A percentile compares a stretch with the other conserved stretches of the same genome.
phyloP scores from a whole-genome alignment of 2,329 filamentous ascomycete genomes.

The Colletotrichum lentis region DNA sequence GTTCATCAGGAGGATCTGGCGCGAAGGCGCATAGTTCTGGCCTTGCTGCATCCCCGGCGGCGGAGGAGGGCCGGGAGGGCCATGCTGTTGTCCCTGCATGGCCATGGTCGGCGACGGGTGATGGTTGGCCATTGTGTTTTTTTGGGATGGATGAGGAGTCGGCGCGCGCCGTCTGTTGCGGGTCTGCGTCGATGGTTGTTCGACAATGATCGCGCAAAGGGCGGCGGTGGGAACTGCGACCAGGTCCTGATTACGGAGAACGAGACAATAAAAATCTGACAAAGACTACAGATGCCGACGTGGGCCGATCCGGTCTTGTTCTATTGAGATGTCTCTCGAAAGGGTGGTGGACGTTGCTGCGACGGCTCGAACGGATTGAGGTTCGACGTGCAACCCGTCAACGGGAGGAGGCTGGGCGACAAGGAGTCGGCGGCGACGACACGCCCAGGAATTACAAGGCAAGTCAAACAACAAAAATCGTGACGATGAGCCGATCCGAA shows the following conservation, averaged over 20 bases:
- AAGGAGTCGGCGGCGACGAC: slow-evolving; percentile 18
- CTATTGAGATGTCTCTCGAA: neutral
- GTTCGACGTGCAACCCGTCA: slow-evolving; percentile 36
- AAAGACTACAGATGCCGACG: neutral
- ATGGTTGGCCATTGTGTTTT: slow-evolving; percentile 72
- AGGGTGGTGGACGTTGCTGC: slow-evolving; percentile 22
- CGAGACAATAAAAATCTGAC: neutral
- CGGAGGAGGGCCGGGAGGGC: slow-evolving; percentile 68
- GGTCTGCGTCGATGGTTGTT: slow-evolving; percentile 36
- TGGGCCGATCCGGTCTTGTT: slow-evolving; percentile 21
- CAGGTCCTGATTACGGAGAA: slow-evolving; percentile 14
- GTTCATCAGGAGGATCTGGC: slow-evolving; percentile 80
- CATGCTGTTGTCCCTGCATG: slow-evolving; percentile 74
- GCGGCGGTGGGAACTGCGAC: slow-evolving; percentile 15
- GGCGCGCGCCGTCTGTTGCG: slow-evolving; percentile 34
- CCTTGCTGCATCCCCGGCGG: slow-evolving; percentile 62
- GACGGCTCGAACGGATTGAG: slow-evolving; percentile 34
- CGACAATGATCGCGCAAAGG: slow-evolving; percentile 37
- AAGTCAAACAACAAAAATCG: slow-evolving; percentile 17
- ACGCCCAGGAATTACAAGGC: slow-evolving; percentile 12
- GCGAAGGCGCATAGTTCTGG: slow-evolving; percentile 69
- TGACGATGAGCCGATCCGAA: slow-evolving; percentile 7
- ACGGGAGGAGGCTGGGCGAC: slow-evolving; percentile 31
- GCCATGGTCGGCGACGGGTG: slow-evolving; percentile 82
- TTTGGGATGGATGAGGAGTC: slow-evolving; percentile 14